Evolutionary conservation across 1,284 basidiomycete species (phyloP).

Genomic region (Thecaphora thlaspeos): DNA sequence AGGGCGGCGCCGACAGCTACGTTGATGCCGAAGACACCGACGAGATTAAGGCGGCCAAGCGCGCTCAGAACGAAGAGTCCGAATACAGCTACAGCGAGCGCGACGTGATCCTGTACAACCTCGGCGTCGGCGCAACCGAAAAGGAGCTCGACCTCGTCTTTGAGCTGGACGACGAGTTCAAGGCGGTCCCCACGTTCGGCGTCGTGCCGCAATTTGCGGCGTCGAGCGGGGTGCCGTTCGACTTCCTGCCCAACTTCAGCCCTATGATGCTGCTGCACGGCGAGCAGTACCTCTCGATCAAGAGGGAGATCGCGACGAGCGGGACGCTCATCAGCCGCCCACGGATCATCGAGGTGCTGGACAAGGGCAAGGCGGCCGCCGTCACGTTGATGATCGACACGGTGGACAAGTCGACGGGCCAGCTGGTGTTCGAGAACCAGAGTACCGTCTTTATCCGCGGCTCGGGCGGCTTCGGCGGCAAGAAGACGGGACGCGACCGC

Average conservation of each 20-base stretch:
- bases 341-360: conserved; percentile 63
- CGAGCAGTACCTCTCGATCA: conserved; percentile 91
- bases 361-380: conserved; percentile 54
- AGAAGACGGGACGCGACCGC: conserved; percentile 80
- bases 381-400: conserved; percentile 39
- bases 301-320: conserved; percentile 79
- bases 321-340: conserved; percentile 78
- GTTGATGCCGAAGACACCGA: conserved; percentile 80
- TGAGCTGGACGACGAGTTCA: conserved; percentile 83
- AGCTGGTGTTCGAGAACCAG: conserved; percentile 87
- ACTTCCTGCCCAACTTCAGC: conserved; percentile 88
- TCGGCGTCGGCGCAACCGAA: conserved; percentile 91
- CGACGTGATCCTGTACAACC: conserved; percentile 92
- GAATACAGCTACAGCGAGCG: conserved; percentile 72
- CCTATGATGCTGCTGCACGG: conserved; percentile 97
- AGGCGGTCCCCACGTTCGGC: conserved; percentile 86
- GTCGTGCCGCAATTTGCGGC: conserved; percentile 83
- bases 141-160: conserved; percentile 88
- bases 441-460: conserved; percentile 90
- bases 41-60: conserved; percentile 80
- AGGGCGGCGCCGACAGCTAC: conserved; percentile 60
- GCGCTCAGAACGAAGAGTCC: conserved; percentile 56
- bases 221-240: conserved; percentile 62
- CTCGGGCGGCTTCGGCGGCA: conserved; percentile 91
- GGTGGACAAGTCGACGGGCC: conserved; percentile 64